Evolutionary conservation across 116 monocot genomes (phyloP).

Genomic region (Zostera marina): DNA sequence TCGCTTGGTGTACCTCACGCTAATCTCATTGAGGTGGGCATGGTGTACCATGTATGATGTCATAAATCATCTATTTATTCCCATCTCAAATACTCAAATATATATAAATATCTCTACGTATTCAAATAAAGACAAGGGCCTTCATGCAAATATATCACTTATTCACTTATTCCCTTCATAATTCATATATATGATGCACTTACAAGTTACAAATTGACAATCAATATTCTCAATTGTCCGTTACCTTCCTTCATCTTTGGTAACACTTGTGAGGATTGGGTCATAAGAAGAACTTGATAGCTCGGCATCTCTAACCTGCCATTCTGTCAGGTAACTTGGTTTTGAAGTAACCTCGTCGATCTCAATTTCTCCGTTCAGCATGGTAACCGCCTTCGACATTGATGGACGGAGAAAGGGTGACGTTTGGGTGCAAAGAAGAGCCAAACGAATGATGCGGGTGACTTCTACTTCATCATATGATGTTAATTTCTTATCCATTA

Average conservation of each 20-base stretch:
- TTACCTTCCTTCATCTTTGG: too few relatives aligned
- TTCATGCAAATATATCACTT: too few relatives aligned
- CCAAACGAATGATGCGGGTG: conserved; percentile 24
- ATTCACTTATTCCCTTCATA: too few relatives aligned
- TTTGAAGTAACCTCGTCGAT: conserved; percentile 21
- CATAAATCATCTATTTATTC: too few relatives aligned
- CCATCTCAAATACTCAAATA: too few relatives aligned
- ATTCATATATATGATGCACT: too few relatives aligned
- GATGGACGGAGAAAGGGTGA: conserved; percentile 40
- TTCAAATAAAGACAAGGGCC: too few relatives aligned
- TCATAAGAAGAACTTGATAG: too few relatives aligned
- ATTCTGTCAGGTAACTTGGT: conserved; percentile 55
- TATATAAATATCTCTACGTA: too few relatives aligned
- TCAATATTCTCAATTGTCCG: too few relatives aligned
- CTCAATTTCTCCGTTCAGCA: conserved; percentile 27
- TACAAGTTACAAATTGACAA: too few relatives aligned
- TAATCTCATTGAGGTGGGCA: conserved; percentile 48
- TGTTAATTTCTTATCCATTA: conserved; percentile 38
- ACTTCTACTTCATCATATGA: conserved; percentile 27
- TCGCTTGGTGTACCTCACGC: conserved; percentile 33
- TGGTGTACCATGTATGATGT: conserved; percentile 37
- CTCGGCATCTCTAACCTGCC: conserved; percentile 21
- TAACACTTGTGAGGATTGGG: too few relatives aligned
- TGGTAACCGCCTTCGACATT: conserved; percentile 65
- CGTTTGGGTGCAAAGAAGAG: conserved; percentile 65